Conservation (phyloP, 306 rosid genomes). For the Citrullus amarus region DNA sequence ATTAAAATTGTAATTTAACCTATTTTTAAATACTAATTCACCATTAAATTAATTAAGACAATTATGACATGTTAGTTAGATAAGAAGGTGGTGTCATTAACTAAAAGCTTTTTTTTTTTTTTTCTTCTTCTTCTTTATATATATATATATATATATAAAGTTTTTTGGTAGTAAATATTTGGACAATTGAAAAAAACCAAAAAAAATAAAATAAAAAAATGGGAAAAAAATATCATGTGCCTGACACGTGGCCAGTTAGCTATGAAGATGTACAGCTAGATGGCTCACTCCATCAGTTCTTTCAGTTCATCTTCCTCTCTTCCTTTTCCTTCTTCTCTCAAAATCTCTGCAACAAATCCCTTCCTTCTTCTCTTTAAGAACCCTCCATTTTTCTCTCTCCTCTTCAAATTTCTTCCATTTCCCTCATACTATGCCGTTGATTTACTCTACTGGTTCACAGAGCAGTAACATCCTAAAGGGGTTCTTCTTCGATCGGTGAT, state of each 20-base stretch:
- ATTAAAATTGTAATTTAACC: too few species aligned
- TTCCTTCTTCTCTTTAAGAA: background rate
- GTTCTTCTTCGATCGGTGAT: background rate
- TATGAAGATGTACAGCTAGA: conserved; percentile 13
- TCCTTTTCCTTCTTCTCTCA: background rate
- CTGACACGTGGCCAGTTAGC: conserved; percentile 10
- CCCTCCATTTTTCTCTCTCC: background rate
- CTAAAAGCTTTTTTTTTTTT: background rate
- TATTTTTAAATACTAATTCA: too few species aligned
- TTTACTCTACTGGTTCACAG: background rate
- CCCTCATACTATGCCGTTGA: background rate
- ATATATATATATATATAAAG: too few species aligned
- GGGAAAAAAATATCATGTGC: background rate
- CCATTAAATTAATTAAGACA: background rate
- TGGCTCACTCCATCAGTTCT: conserved; percentile 9
- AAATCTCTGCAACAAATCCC: conserved; percentile 5
- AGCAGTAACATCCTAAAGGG: background rate
- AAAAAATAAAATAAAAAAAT: background rate
- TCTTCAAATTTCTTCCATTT: background rate
- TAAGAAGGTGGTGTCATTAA: background rate
- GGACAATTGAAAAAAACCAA: background rate
- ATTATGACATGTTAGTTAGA: background rate
- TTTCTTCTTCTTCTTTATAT: too few species aligned
- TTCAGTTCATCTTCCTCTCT: conserved; percentile 3
- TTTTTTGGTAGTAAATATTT: background rate